Evolutionary conservation across 805 yeast genomes (phyloP).

Genomic region (Tetrapisispora arboricola): DNA sequence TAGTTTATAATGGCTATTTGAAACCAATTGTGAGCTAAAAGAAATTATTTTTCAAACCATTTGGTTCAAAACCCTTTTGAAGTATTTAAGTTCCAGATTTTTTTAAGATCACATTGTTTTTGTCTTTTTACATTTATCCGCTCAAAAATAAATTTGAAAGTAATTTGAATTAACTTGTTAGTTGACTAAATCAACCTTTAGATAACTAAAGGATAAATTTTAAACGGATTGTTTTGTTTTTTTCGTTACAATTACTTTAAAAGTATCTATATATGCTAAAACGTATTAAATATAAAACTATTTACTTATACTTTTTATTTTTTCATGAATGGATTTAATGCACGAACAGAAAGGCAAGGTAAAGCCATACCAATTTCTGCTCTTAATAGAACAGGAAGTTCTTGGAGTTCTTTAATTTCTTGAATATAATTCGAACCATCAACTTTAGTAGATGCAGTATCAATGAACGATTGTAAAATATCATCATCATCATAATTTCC

Average conservation of each 20-base stretch:
- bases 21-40: too few relatives aligned
- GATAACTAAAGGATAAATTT: neutral
- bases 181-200: too few relatives aligned
- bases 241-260: neutral
- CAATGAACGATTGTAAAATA: slow-evolving; percentile 33
- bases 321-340: slow-evolving; percentile 68
- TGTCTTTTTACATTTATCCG: too few relatives aligned
- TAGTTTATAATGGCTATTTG: too few relatives aligned
- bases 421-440: slow-evolving; percentile 63
- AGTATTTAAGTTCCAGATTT: too few relatives aligned
- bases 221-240: neutral
- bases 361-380: slow-evolving; percentile 93
- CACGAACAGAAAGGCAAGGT: slow-evolving; percentile 88
- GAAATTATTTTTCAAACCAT: too few relatives aligned
- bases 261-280: neutral
- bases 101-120: too few relatives aligned
- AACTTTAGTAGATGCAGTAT: slow-evolving; percentile 43
- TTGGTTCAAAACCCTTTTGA: too few relatives aligned
- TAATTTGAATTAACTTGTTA: too few relatives aligned
- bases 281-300: neutral
- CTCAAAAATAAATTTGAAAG: too few relatives aligned
- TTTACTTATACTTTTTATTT: neutral
- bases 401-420: slow-evolving; percentile 66
- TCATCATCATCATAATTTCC: slow-evolving; percentile 2
- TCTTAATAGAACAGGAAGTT: slow-evolving; percentile 75